Evolutionary conservation across 1,139 yeast genomes (phyloP), one percentile per base, ranked within the genome.

Genomic region (Yamadazyma atmosphaerica): DNA sequence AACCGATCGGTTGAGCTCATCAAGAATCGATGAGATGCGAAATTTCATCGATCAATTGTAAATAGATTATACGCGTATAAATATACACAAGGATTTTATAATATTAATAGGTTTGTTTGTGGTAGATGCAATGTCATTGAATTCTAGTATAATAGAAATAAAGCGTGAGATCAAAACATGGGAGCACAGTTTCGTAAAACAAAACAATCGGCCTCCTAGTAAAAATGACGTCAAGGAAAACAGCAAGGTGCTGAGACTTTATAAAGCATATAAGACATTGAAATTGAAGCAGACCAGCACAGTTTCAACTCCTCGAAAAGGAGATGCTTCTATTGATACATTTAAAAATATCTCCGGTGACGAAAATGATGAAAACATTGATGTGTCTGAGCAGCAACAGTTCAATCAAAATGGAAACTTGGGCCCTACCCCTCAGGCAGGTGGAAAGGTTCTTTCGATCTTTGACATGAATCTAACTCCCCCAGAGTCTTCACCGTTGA

Each of bases 371-470:
- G 30, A 28, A 12, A 38, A 32, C 11, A 42, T 36, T 24, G 24
- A 19, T 29, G 42, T 33, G 12, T 32, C 33, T 19, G 39, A 42
- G 22, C 39, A 25, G 2, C 34, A 23, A 10, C 19, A 29, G 12
- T 11, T 34, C 15, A 33, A 44, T 50, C 34, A 9, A 35, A 45
- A 30, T 35, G 43, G 34, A 1, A 83, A 78, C 44, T 55, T 83
- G 13, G 90, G 90, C 0, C 92, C 92, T 0, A 84, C 92, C 0
- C 92, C 92, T 0, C 90, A 83, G 46, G 71, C 84, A 8, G 72
- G 81, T 43, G 92, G 92, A 0, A 72, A 80, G 30, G 86, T 83
- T 0, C 53, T 83, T 32, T 81, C 89, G 9, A 68, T 84, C 10
- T 81, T 84, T 50, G 89, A 83, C 46, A 62, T 75, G 32, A 56